Base-by-base conservation (phyloP, 208 protist species). In the Trypanosoma congolense region DNA sequence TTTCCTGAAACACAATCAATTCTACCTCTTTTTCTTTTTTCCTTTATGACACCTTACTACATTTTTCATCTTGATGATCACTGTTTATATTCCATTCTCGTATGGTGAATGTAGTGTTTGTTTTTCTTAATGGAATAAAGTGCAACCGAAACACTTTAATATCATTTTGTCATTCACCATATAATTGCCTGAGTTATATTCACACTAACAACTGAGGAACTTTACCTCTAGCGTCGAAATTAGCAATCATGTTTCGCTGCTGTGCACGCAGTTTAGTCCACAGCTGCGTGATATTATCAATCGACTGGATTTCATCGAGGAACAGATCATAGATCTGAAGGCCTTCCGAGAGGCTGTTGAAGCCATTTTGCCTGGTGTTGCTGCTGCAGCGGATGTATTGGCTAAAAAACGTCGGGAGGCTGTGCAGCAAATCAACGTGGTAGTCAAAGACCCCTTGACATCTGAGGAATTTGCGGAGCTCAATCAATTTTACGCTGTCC, bases 261-360 rank as follows among this genome's bases (percentile, higher is more conserved):
- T 52, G 25, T 46, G n/a, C 45, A 8, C 30, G 53, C 8, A 19
- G 3, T 35, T 51, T 14, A 59, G 21, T 33, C 60, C 57, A 24
- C 40, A 38, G 44, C 52, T 73, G 30, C 49, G 53, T 26, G 59
- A 62, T 21, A 19, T 78, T 31, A 66, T 61, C 21, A 75, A 81
- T 29, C 75, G 82, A 4, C 59, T 90, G 5, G 82, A 90, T 41
- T 83, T 67, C 2, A 79, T 90, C 51, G 82, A 90, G 38, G 80
- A 79, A 51, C 77, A 90, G 45, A 70, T 90, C 18, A 86, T 90
- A 45, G 72, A 83, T 25, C 48, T 83, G 1, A 90, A 86, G 28
- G 71, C 75, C 2, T 90, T 90, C 55, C 77, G 78, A 26, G 51
- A 80, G 28, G 75, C 77, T 4, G 82, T 86, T 4, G 75, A 84